Base-by-base conservation (phyloP, 352 stramenopile species). In the Phytophthora citricola region DNA sequence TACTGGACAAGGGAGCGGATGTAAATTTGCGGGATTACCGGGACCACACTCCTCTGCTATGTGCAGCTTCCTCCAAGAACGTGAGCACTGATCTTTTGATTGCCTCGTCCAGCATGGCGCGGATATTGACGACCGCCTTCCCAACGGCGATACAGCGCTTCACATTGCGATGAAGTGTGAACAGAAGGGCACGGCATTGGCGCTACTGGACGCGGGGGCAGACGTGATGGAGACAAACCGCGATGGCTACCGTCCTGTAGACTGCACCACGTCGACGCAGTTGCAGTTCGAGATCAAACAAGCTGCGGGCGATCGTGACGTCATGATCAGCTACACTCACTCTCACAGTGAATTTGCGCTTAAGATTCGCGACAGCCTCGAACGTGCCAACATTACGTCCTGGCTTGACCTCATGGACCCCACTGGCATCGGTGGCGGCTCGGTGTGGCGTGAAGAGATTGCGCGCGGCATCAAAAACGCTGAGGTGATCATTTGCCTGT, bases 261-360 rank as follows among this genome's bases (percentile, higher is more conserved):
- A 95, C 48, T 92, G 84, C 70, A 92, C 87, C n/a, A 92, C 87
- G 1, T 92, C 87, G 10, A 92, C 85, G 10, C 79, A 83, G 57
- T 70, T 95, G 15, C 87, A 93, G 57, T 95, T 93, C 47, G 83
- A 91, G 45, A 90, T 94, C 60, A 94, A 94, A 58, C 79, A 81
- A 26, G 83, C 79, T 22, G 85, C 85, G 0, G 87, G 87, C 5
- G 85, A 89, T 36, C 87, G 87, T 29, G 87, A 95, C 45, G 87
- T 95, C 12, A 94, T 95, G 85, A 95, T 95, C 65, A 92, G 81
- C 59, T 95, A 95, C 73, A 94, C 87, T 17, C 87, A 93, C 64
- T 92, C 87, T 15, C 85, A 93, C 55, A 65, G 69, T 34, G 78
- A 90, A 51, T 93, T 95, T 69, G 87, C 85, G 4, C 73, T 76